These are phyloP conservation scores for Magnolia kwangsiensis DNA, from an alignment of 164 flowering plant species.

Conservation along the genomic window DNA sequence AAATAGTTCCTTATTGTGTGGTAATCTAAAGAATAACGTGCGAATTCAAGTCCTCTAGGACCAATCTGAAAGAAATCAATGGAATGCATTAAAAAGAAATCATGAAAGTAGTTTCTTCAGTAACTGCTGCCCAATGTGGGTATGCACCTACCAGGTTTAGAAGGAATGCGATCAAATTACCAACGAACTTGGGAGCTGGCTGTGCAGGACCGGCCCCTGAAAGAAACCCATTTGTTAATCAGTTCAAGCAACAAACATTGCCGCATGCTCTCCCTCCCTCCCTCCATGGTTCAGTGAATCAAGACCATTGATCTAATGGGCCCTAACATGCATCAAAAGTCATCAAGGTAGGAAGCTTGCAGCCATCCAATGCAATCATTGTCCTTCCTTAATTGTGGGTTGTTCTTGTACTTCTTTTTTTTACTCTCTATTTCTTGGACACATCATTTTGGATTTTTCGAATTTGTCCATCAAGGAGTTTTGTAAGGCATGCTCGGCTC, in stretches of 20 bases:
- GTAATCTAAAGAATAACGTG: conserved; percentile 92
- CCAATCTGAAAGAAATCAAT: conserved; percentile 59
- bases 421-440: no score
- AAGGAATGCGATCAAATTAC: conserved; percentile 77
- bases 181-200: conserved; percentile 87
- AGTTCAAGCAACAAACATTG: background rate
- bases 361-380: no score
- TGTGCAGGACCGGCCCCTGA: conserved; percentile 83
- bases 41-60: conserved; percentile 95
- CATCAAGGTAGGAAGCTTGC: background rate
- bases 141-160: conserved; percentile 63
- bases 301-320: background rate
- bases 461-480: no score
- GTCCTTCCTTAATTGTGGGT: no score
- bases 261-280: no score
- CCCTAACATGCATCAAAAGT: background rate
- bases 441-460: no score
- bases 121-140: background rate
- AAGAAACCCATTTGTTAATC: conserved; percentile 7
- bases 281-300: background rate
- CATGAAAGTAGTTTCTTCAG: background rate
- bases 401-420: no score
- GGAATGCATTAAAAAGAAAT: background rate
- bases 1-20: conserved; percentile 91
- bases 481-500: no score